Evolutionary conservation across 1,139 yeast species (phyloP), one percentile per base, ranked within the genome.

Genomic region (Candida sp.): DNA sequence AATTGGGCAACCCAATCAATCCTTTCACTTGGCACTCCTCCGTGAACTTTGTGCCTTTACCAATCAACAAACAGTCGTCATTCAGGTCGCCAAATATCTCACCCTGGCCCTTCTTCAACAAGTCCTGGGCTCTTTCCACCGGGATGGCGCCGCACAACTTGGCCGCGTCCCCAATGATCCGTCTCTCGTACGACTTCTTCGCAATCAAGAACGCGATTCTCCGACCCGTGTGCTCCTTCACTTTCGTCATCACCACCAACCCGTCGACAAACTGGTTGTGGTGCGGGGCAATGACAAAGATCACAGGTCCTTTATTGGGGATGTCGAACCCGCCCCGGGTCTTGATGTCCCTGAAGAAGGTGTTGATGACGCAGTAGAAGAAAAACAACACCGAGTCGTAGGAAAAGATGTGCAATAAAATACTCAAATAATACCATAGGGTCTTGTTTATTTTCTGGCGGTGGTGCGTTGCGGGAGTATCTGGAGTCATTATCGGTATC

Each of bases 101-200:
- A 3, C 90, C 88, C 2, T 63, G 61, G 4, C 75, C 83, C 5
- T 66, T 57, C 42, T 68, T 71, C 54, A 88, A 66, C 49, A 84
- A 68, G 63, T 88, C 94, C 65, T 87, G 93, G 2, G 90, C 86
- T 60, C 93, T 70, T 51, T 86, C 88, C 17, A 88, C 93, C 0
- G 92, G 91, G 40, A 87, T 86, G 2, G 90, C 83, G 44, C 85
- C 80, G 2, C 86, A 78, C 58, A 84, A 68, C 50, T 74, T 70
- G 7, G 91, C 84, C 52, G 84, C 71, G 2, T 78, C 63, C 2
- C 91, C 90, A 51, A 88, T 77, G 46, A 84, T 69, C 45, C 63
- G 66, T 26, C 77, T 69, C 51, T 81, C 72, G 59, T 82, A 82
- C 3, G 90, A 84, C 22, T 79, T 77, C 27, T 86, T 89, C 3